phyloP scores from a whole-genome alignment of 1,284 basidiomycete species.

The Trichosporon faecale region DNA sequence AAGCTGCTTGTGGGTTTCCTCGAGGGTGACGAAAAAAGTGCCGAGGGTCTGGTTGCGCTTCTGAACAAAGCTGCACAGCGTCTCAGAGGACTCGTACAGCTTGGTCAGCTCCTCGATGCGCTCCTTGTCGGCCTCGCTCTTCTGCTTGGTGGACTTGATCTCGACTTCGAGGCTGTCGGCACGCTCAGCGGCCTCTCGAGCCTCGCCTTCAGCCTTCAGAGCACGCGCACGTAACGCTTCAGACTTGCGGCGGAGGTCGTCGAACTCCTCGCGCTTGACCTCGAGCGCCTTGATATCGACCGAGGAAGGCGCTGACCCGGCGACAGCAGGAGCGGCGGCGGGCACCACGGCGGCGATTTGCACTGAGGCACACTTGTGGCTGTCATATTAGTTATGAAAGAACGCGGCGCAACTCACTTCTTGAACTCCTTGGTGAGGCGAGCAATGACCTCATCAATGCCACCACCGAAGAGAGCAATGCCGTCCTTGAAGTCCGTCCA shows the following conservation, averaged over 20 bases:
- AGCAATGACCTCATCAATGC: conserved; percentile 9
- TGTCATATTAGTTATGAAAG: not conserved
- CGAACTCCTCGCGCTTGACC: not conserved
- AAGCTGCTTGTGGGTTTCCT: conserved; percentile 34
- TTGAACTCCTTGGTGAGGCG: not conserved
- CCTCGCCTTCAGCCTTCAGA: not conserved
- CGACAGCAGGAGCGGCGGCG: not conserved
- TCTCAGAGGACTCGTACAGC: not conserved
- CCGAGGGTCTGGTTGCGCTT: conserved; percentile 9
- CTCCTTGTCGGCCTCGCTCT: not conserved
- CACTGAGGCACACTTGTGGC: conserved; percentile 8
- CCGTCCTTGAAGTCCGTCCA: not conserved
- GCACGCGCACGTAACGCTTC: not conserved
- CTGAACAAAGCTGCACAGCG: not conserved
- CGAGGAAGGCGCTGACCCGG: not conserved
- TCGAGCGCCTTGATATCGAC: not conserved
- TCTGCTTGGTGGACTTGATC: not conserved
- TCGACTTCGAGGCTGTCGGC: not conserved
- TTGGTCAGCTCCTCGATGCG: not conserved
- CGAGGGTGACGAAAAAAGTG: not conserved
- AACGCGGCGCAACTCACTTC: not conserved
- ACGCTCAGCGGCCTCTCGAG: not conserved
- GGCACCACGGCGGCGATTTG: not conserved
- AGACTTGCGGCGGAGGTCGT: conserved; percentile 6
- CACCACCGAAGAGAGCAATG: not conserved